Base-by-base conservation (phyloP, 2,329 filamentous ascomycete genomes). In the Cytospora piceicola region DNA sequence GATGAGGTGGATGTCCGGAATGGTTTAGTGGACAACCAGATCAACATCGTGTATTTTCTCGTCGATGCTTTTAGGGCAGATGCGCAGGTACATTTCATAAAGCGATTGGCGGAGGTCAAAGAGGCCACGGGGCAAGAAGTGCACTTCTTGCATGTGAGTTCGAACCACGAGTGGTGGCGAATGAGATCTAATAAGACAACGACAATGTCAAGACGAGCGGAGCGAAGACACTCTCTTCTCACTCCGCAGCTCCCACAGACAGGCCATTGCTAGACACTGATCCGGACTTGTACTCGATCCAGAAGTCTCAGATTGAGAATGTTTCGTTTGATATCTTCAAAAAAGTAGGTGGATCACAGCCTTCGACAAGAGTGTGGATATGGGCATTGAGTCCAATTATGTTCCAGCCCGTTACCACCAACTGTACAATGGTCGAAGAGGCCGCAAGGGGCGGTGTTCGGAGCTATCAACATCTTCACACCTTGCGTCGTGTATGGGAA, bases 401-500 rank as follows among this genome's bases (percentile, higher is more conserved):
- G n/a, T 36, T 8, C 4, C 4, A 82, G 79, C 77, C 78, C 3
- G 66, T 81, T 2, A 67, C 73, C 0, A 75, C 78, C 9, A 84
- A 84, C 65, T 76, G 73, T 46, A 71, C 65, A 0, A 74, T 84
- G 11, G 79, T 83, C 42, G 81, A 83, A 22, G 72, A 75, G 7
- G 76, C 77, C 7, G 78, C 81, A 29, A 69, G 69, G 14, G 66
- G 76, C 17, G 81, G 80, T 0, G 80, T 85, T 3, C 75, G 74
- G 34, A 80, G 77, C 64, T 85, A 85, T 68, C n/a, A n/a, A n/a
- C n/a, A 78, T 85, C n/a, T 85, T 85, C 70, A 74, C 73, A 0
- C 83, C 83, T 0, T 85, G 83, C 69, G 80, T 85, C 32, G 83
- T 86, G 17, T 85, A 77, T 32, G 82, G 83, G 8, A 73, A 78